phyloP scores from a whole-genome alignment of 78 protist genomes.

The Dictyostelium purpureum region DNA sequence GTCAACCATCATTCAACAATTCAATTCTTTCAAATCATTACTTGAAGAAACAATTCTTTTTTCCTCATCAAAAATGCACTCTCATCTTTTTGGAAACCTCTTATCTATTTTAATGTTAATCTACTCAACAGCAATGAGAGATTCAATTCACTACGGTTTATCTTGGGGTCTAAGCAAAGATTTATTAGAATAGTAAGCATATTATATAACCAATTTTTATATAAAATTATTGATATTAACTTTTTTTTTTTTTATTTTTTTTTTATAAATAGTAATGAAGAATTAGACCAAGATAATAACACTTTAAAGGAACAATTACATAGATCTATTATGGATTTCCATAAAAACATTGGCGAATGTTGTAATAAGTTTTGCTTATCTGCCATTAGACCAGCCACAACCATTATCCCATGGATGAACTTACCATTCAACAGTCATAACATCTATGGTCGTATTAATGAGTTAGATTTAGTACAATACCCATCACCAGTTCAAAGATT shows the following conservation, averaged over 20 bases:
- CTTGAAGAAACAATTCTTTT: neutral
- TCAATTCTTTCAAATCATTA: neutral
- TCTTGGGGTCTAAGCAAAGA: too few relatives aligned
- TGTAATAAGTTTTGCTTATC: slow-evolving; percentile 19
- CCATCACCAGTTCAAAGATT: neutral
- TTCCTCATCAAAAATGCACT: neutral
- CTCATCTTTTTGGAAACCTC: neutral
- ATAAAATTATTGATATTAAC: too few relatives aligned
- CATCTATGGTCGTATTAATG: neutral
- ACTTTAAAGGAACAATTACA: neutral
- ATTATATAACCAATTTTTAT: too few relatives aligned
- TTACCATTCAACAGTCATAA: neutral
- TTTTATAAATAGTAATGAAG: neutral
- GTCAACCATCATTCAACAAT: neutral
- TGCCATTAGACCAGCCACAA: neutral
- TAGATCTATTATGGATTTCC: neutral
- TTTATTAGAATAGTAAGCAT: too few relatives aligned
- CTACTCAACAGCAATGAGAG: neutral
- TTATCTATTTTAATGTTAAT: neutral
- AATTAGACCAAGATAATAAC: neutral
- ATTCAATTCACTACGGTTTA: too few relatives aligned
- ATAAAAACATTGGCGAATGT: neutral
- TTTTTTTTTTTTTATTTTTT: too few relatives aligned
- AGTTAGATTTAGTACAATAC: neutral
- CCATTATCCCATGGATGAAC: slow-evolving; percentile 10